Evolutionary conservation across 2,329 filamentous ascomycete genomes (phyloP), one percentile per base, ranked within the genome.

Genomic region (Paecilomyces dactylethromorphus): DNA sequence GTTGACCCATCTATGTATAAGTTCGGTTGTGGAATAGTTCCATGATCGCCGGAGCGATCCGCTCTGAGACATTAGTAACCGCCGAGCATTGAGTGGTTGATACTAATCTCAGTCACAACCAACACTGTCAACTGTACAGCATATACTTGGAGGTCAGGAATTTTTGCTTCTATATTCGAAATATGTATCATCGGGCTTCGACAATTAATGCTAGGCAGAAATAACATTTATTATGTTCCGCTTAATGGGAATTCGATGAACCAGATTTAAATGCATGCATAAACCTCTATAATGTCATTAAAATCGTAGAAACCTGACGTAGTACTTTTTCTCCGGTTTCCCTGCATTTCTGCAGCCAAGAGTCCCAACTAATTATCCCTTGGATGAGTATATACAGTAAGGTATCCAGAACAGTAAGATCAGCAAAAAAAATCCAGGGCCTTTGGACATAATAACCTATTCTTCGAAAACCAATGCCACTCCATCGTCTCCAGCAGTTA

Each of bases 401-500:
- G n/a, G 18, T 45, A 45, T 45, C n/a, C 39, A 45, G 7, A n/a
- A 18, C n/a, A n/a, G 39, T 18, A 18, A 45, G n/a, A n/a, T 21
- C 15, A 45, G 10, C 15, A 18, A n/a, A 10, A 18, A 10, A 8
- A 8, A 45, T 2, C 11, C n/a, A 2, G 39, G 18, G n/a, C 6
- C 21, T 18, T 18, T 18, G 7, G n/a, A 45, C 18, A 3, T 10
- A 45, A 18, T 8, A 2, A 8, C 10, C 61, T 67, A 73, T 55
- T 77, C 74, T 61, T 77, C 75, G 62, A 80, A 81, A 29, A 81
- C 73, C 56, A 81, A 66, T 4, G 74, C 69, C 57, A 81, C 72
- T 8, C 76, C 75, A 67, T 99, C 94, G 76, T 99, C 94, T 24
- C 94, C 94, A 1, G 92, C 94, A 5, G 94, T 97, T 3, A 96